These are phyloP conservation scores for Exobasidium rhododendri DNA, from an alignment of 1,284 basidiomycete genomes.

Conservation along the genomic window DNA sequence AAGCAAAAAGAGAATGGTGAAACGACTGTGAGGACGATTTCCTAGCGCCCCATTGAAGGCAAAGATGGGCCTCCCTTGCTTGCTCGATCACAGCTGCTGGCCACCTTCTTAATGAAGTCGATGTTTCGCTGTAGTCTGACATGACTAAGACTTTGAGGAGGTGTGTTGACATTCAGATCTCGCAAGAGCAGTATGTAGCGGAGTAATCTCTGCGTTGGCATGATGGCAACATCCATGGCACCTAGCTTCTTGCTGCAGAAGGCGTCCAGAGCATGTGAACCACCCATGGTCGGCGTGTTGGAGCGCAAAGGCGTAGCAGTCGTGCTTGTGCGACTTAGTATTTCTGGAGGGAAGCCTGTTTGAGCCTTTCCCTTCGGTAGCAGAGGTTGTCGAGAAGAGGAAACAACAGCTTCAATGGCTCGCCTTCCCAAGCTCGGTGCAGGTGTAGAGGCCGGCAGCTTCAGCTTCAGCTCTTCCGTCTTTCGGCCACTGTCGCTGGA, in stretches of 20 bases:
- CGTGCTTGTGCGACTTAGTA: neutral
- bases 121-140: constrained; percentile 29
- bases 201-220: constrained; percentile 50
- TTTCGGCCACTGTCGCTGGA: neutral
- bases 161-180: constrained; percentile 42
- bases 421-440: neutral
- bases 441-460: neutral
- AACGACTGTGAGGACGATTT: too few species aligned
- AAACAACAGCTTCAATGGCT: neutral
- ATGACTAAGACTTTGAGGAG: constrained; percentile 37
- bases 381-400: neutral
- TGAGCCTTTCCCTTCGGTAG: neutral
- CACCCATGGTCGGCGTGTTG: neutral
- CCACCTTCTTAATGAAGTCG: constrained; percentile 24
- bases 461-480: neutral
- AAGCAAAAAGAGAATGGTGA: too few species aligned
- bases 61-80: constrained; percentile 8
- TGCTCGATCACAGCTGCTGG: constrained; percentile 29
- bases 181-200: constrained; percentile 43
- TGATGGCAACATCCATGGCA: constrained; percentile 47
- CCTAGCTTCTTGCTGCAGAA: constrained; percentile 29
- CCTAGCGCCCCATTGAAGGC: neutral
- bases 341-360: neutral
- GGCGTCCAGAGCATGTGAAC: neutral
- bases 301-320: neutral